Conservation (phyloP, 2,329 filamentous ascomycete genomes). For the Daldinia sp. region DNA sequence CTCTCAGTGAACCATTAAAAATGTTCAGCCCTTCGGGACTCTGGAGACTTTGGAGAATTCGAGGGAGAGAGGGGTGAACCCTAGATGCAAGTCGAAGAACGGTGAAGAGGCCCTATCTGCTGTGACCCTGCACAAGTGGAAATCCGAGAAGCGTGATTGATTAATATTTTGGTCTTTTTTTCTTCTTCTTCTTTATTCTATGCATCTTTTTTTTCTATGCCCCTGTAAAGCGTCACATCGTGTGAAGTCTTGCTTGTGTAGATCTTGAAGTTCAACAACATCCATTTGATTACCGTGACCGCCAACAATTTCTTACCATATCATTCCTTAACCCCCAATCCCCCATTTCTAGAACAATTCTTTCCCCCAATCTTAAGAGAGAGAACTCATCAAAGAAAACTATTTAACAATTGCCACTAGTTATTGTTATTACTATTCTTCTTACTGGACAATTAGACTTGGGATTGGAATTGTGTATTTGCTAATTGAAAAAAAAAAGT, state of each 20-base stretch:
- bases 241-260: conserved; percentile 17
- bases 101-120: conserved; percentile 23
- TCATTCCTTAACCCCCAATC: conserved; percentile 10
- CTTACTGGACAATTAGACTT: conserved; percentile 10
- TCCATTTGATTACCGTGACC: conserved; percentile 21
- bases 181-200: conserved; percentile 6
- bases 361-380: background rate
- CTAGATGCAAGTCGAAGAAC: conserved; percentile 10
- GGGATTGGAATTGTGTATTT: conserved; percentile 4
- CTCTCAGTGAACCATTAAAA: conserved; percentile 10
- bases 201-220: conserved; percentile 15
- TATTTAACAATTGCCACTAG: background rate
- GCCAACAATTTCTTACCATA: conserved; percentile 7
- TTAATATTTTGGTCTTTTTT: conserved; percentile 16
- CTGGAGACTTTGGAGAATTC: conserved; percentile 20
- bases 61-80: background rate
- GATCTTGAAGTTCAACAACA: conserved; percentile 16
- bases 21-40: conserved; percentile 33
- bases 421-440: background rate
- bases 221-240: conserved; percentile 13
- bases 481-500: background rate
- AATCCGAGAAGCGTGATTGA: conserved; percentile 31
- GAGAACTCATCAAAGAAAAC: background rate
- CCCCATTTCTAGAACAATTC: conserved; percentile 20
- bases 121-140: conserved; percentile 23